Percentiles rank a stretch among this genome's conserved stretches.
Evolutionary conservation across 345 rosid genomes (phyloP).

Genomic region (Pugionium cornutum): DNA sequence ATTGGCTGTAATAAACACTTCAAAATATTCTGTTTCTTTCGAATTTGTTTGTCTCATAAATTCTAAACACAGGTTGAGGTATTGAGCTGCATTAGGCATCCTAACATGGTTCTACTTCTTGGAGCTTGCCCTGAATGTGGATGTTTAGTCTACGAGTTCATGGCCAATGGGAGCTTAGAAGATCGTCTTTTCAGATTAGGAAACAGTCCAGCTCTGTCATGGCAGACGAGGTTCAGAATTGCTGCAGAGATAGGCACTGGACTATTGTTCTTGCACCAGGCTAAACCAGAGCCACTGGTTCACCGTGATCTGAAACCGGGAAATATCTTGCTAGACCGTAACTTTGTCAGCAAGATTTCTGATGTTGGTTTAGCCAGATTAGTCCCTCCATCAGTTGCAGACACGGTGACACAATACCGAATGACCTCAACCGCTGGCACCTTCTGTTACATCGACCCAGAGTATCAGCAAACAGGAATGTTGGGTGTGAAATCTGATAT

Average conservation of each 20-base stretch:
- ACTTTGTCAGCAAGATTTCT: conserved; percentile 87
- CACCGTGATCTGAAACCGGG: conserved; percentile 94
- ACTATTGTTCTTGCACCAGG: conserved; percentile 79
- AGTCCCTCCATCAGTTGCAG: conserved; percentile 84
- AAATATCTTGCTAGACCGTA: conserved; percentile 80
- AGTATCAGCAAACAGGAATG: conserved; percentile 96
- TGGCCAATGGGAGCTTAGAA: conserved; percentile 92
- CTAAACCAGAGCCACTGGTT: conserved; percentile 87
- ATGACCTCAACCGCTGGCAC: conserved; percentile 95
- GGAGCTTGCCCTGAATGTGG: conserved; percentile 94
- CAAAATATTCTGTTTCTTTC: not conserved
- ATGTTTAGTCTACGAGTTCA: conserved; percentile 84
- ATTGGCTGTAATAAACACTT: not conserved
- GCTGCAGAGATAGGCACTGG: conserved; percentile 88
- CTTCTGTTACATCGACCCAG: conserved; percentile 90
- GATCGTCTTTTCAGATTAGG: conserved; percentile 72
- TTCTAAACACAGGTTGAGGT: conserved; percentile 64
- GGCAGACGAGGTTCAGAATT: conserved; percentile 75
- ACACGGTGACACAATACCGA: conserved; percentile 76
- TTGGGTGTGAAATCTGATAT: conserved; percentile 82
- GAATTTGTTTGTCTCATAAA: not conserved
- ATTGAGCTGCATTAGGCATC: conserved; percentile 86
- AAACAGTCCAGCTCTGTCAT: conserved; percentile 59
- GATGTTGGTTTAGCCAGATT: conserved; percentile 92
- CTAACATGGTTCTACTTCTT: conserved; percentile 86